Evolutionary conservation across 1,139 yeast genomes (phyloP), one percentile per base, ranked within the genome.

Genomic region (Sugiyamaella neomexicana): DNA sequence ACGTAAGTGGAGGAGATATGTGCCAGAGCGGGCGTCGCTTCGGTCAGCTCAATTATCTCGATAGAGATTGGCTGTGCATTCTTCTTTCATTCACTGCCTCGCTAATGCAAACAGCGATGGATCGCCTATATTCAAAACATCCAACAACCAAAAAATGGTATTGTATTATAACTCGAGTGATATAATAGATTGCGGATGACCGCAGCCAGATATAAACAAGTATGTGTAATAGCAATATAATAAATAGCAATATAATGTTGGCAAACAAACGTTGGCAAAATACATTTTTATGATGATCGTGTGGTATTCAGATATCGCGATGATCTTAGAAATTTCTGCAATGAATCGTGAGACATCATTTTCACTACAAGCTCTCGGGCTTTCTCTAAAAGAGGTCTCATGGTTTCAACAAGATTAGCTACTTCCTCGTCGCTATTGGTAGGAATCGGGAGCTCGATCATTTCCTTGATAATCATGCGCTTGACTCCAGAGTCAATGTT

Each of bases 271-370:
- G n/a, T n/a, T n/a, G n/a, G n/a, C 25, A 3, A 20, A 20, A 13
- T 10, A n/a, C 10, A n/a, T 42, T 15, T 13, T 27, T 37, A 46
- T 15, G 23, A 37, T 8, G 39, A 25, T 17, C 51, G 50, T 40
- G 53, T 38, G 9, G 54, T 56, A 4, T 47, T 46, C 46, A 46
- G 53, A 53, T 71, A 74, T 4, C 72, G 63, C 5, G 70, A 71
- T 0, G 82, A 78, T 13, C 68, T 71, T 38, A 85, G 61, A 62
- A 88, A 88, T 67, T 86, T 86, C 1, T 88, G 88, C 49, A 85
- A 74, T 10, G 95, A 86, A 68, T 88, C 96, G 38, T 71, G 76
- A 62, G 84, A 86, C 87, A 89, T 83, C 68, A 88, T 71, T 43
- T 74, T 72, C 61, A 78, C 79, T 46, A 86, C 77, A 48, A 79